Evolutionary conservation across 169 alveolate genomes (phyloP).

Genomic region (Eimeria falciformis): DNA sequence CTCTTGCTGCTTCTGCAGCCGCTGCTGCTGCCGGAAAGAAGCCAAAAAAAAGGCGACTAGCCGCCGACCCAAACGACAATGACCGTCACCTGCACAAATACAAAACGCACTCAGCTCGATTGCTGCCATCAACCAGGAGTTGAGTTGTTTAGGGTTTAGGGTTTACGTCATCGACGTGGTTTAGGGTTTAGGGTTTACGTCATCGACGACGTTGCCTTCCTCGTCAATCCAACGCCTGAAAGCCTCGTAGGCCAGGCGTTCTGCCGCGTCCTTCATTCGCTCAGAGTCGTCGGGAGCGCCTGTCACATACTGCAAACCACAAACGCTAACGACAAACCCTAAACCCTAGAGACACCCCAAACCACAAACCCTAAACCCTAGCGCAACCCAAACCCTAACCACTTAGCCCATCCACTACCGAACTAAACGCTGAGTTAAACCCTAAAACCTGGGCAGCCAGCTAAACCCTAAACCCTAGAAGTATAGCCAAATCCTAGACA

Average conservation of each 20-base stretch:
- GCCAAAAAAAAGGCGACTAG: background rate
- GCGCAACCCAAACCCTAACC: too few species aligned
- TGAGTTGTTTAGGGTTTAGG: background rate
- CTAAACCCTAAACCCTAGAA: too few species aligned
- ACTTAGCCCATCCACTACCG: too few species aligned
- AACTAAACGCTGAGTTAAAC: too few species aligned
- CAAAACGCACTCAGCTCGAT: too few species aligned
- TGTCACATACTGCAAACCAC: background rate
- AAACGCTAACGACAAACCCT: too few species aligned
- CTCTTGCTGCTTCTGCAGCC: too few species aligned
- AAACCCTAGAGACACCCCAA: too few species aligned
- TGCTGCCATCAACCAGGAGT: background rate
- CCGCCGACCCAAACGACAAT: background rate
- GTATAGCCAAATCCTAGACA: too few species aligned
- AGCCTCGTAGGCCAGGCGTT: conserved; percentile 89
- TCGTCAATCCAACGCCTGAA: conserved; percentile 91
- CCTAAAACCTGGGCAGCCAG: too few species aligned
- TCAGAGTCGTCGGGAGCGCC: background rate
- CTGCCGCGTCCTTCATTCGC: conserved; percentile 80
- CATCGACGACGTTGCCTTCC: conserved; percentile 92
- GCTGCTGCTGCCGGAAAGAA: too few species aligned
- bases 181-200: conserved; percentile 83
- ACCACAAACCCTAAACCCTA: too few species aligned
- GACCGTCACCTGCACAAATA: background rate
- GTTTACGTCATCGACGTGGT: conserved; percentile 77